Conservation (phyloP, 2,329 filamentous ascomycete species). For the Cladophialophora carrionii region DNA sequence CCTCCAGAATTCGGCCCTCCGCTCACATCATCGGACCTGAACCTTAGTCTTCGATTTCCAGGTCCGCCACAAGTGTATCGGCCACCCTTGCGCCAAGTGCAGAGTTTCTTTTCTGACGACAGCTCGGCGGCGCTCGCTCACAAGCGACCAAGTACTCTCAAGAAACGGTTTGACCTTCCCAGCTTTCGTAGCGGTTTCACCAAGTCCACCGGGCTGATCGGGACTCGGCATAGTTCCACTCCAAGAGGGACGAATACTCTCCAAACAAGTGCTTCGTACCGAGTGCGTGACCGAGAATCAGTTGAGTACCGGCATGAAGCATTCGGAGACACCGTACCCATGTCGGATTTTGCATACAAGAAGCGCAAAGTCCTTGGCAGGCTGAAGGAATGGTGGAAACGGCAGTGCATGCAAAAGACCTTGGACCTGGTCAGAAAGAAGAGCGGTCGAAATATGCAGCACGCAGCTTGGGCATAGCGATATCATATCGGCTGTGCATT, state of each 20-base stretch:
- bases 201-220: constrained; percentile 24
- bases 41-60: constrained; percentile 37
- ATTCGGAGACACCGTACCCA: constrained; percentile 29
- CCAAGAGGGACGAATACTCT: constrained; percentile 9
- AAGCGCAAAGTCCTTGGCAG: constrained; percentile 36
- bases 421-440: constrained; percentile 25
- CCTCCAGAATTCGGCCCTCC: constrained; percentile 36
- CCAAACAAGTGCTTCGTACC: constrained; percentile 20
- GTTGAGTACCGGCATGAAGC: constrained; percentile 24
- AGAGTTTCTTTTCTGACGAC: constrained; percentile 47
- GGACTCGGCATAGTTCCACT: constrained; percentile 21
- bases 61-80: constrained; percentile 23
- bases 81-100: constrained; percentile 39
- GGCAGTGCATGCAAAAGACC: constrained; percentile 34
- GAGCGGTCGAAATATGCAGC: constrained; percentile 19
- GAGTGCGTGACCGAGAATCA: constrained; percentile 26
- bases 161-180: constrained; percentile 30
- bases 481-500: not conserved
- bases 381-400: constrained; percentile 37
- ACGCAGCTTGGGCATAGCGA: constrained; percentile 19
- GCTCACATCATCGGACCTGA: constrained; percentile 32
- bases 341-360: constrained; percentile 38
- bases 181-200: constrained; percentile 32
- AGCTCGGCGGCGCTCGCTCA: constrained; percentile 40
- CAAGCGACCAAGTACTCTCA: constrained; percentile 10